These are phyloP conservation scores for Heliocybe sulcata DNA, from an alignment of 1,284 basidiomycete genomes.

Conservation along the genomic window DNA sequence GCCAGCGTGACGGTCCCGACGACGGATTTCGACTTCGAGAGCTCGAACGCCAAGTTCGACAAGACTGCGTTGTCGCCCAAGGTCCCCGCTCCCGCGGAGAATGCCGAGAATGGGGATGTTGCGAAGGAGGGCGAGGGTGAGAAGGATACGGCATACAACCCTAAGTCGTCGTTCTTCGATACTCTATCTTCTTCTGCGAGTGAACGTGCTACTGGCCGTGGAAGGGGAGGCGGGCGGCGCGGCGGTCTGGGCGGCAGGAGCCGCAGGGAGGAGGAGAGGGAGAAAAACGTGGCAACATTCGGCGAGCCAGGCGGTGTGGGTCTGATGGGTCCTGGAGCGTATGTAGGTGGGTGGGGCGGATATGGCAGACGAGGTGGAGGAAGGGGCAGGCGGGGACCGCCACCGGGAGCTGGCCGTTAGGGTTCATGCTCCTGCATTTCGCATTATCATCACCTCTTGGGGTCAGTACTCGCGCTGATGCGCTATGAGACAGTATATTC, in stretches of 20 bases:
- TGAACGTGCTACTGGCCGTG: slow-evolving; percentile 26
- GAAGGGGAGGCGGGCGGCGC: slow-evolving; percentile 26
- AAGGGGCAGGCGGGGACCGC: slow-evolving; percentile 30
- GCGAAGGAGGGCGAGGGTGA: slow-evolving; percentile 16
- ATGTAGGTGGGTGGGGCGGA: slow-evolving; percentile 47
- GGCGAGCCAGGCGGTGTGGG: slow-evolving; percentile 74
- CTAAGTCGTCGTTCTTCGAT: slow-evolving; percentile 73
- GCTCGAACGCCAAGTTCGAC: slow-evolving; percentile 70
- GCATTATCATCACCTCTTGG: background rate
- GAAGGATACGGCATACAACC: slow-evolving; percentile 53
- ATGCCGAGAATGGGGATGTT: slow-evolving; percentile 22
- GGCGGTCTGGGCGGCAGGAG: slow-evolving; percentile 49
- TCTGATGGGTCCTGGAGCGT: slow-evolving; percentile 58
- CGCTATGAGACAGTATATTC: background rate
- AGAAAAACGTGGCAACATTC: slow-evolving; percentile 76
- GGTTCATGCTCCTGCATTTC: background rate
- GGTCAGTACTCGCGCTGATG: background rate
- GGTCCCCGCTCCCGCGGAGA: slow-evolving; percentile 18
- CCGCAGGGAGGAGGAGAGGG: slow-evolving; percentile 70
- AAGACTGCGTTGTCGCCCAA: slow-evolving; percentile 45
- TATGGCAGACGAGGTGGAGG: slow-evolving; percentile 39
- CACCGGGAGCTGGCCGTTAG: background rate
- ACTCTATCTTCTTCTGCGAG: slow-evolving; percentile 54
- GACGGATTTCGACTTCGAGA: slow-evolving; percentile 73
- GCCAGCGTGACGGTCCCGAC: slow-evolving; percentile 39